Base-by-base conservation (phyloP, 495 filamentous ascomycete species). In the Penicillium turbatum region DNA sequence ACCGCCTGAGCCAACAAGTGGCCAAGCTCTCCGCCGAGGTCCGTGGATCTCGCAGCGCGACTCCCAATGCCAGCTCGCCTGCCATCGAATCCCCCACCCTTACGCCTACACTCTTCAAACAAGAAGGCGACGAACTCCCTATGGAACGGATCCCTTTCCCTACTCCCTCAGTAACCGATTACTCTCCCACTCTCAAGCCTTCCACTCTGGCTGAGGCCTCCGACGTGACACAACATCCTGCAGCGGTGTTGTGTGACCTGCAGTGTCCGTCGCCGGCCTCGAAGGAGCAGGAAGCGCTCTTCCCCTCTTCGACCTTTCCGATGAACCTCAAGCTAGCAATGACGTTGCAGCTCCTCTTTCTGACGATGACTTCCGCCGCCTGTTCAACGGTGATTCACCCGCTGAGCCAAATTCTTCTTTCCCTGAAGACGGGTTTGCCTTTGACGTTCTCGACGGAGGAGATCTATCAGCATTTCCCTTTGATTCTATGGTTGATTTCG, bases 161-260 rank as follows among this genome's bases (percentile, higher is more conserved):
- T 1, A 77, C 78, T 39, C 73, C 77, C 17, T 73, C 77, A 45
- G 51, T 71, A 29, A 70, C 71, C 63, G 75, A 76, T 45, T 77
- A 76, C 66, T 81, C 78, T 6, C 74, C 74, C 11, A 77, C 68
- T 48, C 64, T 79, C 11, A 68, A 73, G 61, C 76, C 76, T 58
- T 72, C 77, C 63, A 71, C 71, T 72, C 74, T 75, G 78, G 79
- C 79, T 72, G 79, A 81, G 79, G 85, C 87, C 76, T 78, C 87
- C 82, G 89, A 93, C 79, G 73, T 81, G 93, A 91, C 91, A 97
- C 92, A 95, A 96, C 92, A 95, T 96, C 89, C 93, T 96, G 93
- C 93, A 79, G 92, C 81, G 90, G 85, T 96, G 92, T 95, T 97
- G 92, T 97, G 89, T 80, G 93, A 92, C 93, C 93, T 96, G 93